A percentile compares a stretch with the other conserved stretches of the same genome.
Evolutionary conservation across 495 filamentous ascomycete species (phyloP).

Genomic region (Astrothelium macrocarpum): DNA sequence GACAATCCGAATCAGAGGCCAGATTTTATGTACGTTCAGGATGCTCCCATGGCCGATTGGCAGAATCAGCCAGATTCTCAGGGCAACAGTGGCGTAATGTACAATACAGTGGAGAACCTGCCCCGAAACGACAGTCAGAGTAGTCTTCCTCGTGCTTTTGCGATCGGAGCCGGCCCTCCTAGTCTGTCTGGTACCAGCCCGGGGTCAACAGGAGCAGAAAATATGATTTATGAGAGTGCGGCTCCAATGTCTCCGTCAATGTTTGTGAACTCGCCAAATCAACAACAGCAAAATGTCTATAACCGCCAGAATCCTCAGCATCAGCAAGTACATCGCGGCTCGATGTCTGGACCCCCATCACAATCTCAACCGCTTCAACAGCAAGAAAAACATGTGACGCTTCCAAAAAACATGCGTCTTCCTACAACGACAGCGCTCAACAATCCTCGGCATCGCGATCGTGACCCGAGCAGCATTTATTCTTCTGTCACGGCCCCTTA

Average conservation of each 20-base stretch:
- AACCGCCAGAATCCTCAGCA: constrained; percentile 23
- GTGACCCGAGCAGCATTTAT: constrained; percentile 79
- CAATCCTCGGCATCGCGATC: constrained; percentile 46
- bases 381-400: constrained; percentile 17
- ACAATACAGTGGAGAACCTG: neutral
- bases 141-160: constrained; percentile 55
- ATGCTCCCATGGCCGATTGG: constrained; percentile 10
- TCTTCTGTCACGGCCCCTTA: constrained; percentile 82
- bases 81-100: constrained; percentile 11
- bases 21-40: neutral
- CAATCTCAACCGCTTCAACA: constrained; percentile 27
- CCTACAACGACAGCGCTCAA: constrained; percentile 33
- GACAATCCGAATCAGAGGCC: neutral
- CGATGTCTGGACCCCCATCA: neutral
- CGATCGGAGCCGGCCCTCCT: constrained; percentile 57
- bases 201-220: constrained; percentile 22
- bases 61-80: constrained; percentile 16
- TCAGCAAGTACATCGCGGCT: constrained; percentile 14
- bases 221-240: constrained; percentile 21
- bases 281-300: constrained; percentile 21
- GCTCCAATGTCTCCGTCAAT: constrained; percentile 23
- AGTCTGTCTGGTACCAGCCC: constrained; percentile 53
- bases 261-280: constrained; percentile 20
- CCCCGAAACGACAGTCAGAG: constrained; percentile 20
- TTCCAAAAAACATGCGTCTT: constrained; percentile 1